phyloP scores from a whole-genome alignment of 2,329 filamentous ascomycete genomes.

The Colletotrichum tropicale region DNA sequence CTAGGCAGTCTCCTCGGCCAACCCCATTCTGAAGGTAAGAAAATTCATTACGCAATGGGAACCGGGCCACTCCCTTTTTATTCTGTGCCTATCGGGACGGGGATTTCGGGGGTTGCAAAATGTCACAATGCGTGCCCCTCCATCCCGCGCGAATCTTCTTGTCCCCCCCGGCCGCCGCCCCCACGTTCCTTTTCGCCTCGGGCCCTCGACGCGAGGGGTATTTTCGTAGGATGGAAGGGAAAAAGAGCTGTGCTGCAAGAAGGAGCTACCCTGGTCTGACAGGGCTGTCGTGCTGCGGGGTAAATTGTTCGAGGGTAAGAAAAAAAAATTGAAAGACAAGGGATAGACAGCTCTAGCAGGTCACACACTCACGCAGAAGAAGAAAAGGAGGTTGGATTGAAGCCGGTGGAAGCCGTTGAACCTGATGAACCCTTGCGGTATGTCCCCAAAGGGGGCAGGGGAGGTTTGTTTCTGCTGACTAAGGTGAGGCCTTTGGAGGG shows the following conservation, averaged over 20 bases:
- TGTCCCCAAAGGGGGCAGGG: neutral
- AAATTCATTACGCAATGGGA: neutral
- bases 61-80: neutral
- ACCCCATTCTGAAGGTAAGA: neutral
- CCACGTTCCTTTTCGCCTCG: neutral
- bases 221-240: neutral
- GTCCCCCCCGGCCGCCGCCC: neutral
- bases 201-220: neutral
- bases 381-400: neutral
- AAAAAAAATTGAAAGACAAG: neutral
- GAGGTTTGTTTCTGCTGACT: neutral
- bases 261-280: neutral
- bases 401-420: neutral
- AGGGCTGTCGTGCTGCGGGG: neutral
- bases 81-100: neutral
- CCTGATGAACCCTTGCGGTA: neutral
- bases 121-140: neutral
- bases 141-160: neutral
- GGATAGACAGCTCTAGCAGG: neutral
- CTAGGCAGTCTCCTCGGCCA: neutral
- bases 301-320: neutral
- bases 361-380: neutral
- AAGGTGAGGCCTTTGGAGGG: neutral
- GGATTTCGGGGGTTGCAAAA: neutral
- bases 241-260: neutral